phyloP scores from a whole-genome alignment of 139 green algal genomes.

The Tetratostichococcus sp. region DNA sequence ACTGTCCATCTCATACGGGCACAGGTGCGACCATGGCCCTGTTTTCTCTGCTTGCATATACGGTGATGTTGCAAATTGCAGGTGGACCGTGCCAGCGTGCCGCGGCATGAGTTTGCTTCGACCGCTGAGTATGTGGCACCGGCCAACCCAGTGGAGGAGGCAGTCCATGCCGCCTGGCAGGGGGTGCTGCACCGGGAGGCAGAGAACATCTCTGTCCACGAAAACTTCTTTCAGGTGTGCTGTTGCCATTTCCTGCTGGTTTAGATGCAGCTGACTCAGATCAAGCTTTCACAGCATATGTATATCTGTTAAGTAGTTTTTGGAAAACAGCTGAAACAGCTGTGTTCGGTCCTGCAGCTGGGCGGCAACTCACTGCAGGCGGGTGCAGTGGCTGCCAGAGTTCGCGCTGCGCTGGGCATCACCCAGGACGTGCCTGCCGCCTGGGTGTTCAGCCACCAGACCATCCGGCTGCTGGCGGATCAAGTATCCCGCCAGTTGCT shows the following conservation, averaged over 20 bases:
- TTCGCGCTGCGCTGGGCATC: background rate
- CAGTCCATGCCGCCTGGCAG: constrained; percentile 4
- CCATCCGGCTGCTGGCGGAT: background rate
- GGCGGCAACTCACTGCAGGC: background rate
- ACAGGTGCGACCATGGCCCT: no score
- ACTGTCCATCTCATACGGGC: no score
- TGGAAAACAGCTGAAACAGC: no score
- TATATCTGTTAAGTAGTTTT: no score
- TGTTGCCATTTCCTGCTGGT: constrained; percentile 22
- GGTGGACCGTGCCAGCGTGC: constrained; percentile 15
- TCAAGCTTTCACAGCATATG: no score
- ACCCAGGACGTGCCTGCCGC: background rate
- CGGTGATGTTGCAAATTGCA: no score
- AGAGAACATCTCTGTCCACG: constrained; percentile 3
- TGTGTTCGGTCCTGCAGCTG: background rate
- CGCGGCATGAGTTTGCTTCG: constrained; percentile 21
- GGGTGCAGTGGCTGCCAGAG: background rate
- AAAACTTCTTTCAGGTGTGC: constrained; percentile 27
- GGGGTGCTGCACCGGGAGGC: background rate
- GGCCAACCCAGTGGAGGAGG: background rate
- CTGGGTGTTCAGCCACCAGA: background rate
- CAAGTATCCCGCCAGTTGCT: background rate
- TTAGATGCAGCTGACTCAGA: background rate
- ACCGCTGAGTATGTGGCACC: background rate
- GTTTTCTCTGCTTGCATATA: no score